A percentile compares a stretch with the other conserved stretches of the same genome.
Evolutionary conservation across 2,329 filamentous ascomycete genomes (phyloP).

Genomic region (Trichoderma endophyticum): DNA sequence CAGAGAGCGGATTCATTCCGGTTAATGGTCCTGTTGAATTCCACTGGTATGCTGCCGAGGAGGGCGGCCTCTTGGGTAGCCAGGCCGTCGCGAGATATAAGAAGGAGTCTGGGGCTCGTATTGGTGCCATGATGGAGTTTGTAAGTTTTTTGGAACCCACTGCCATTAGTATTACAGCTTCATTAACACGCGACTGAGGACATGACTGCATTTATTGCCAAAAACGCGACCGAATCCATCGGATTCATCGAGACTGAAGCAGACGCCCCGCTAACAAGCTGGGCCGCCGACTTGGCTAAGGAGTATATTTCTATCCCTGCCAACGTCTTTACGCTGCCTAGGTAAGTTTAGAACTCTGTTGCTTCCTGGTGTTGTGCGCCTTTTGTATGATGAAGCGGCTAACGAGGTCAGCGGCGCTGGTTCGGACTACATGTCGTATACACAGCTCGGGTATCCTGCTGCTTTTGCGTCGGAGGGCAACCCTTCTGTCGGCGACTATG

Average conservation of each 20-base stretch:
- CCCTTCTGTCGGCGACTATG: slow-evolving; percentile 35
- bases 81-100: slow-evolving; percentile 69
- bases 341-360: slow-evolving; percentile 22
- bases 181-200: slow-evolving; percentile 47
- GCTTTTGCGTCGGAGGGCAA: slow-evolving; percentile 40
- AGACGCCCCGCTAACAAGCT: slow-evolving; percentile 36
- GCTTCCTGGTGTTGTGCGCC: slow-evolving; percentile 43
- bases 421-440: slow-evolving; percentile 43
- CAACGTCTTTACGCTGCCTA: slow-evolving; percentile 32
- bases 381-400: slow-evolving; percentile 59
- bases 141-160: slow-evolving; percentile 47
- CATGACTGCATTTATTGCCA: slow-evolving; percentile 39
- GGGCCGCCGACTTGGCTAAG: slow-evolving; percentile 32
- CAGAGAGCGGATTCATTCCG: slow-evolving; percentile 40
- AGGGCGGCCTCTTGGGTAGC: slow-evolving; percentile 62
- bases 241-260: slow-evolving; percentile 39
- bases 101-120: slow-evolving; percentile 55
- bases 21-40: slow-evolving; percentile 58
- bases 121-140: slow-evolving; percentile 71
- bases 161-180: background rate
- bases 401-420: slow-evolving; percentile 38
- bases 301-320: slow-evolving; percentile 38
- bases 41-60: slow-evolving; percentile 78
- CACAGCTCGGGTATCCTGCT: slow-evolving; percentile 38
- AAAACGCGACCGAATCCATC: slow-evolving; percentile 39